Conservation (phyloP, 2,329 filamentous ascomycete genomes). For the Furcasterigmium sp. region DNA sequence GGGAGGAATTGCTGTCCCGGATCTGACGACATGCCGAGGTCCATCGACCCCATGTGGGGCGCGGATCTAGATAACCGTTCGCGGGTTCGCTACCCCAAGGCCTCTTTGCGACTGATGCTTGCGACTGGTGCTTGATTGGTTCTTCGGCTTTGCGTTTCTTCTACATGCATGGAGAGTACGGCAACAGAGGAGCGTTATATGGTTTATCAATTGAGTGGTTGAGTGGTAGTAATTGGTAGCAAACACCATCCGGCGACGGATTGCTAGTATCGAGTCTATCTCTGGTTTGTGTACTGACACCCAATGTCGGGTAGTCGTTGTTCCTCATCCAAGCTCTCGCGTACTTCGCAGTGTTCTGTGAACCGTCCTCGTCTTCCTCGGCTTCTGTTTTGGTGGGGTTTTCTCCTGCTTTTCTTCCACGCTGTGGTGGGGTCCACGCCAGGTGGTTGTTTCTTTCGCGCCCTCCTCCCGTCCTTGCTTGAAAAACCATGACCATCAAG, state of each 20-base stretch:
- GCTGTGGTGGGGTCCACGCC: slow-evolving; percentile 13
- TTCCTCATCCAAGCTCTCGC: too few species aligned
- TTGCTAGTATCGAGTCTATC: slow-evolving; percentile 33
- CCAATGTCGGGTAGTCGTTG: too few species aligned
- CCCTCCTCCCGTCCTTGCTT: slow-evolving; percentile 4
- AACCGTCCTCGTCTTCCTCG: neutral
- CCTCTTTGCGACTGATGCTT: too few species aligned
- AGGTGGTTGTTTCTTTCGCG: slow-evolving; percentile 4
- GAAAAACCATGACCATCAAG: too few species aligned
- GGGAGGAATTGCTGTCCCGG: neutral
- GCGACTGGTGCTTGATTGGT: too few species aligned
- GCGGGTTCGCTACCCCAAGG: too few species aligned
- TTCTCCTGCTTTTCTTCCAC: slow-evolving; percentile 9
- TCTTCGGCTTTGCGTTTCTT: too few species aligned
- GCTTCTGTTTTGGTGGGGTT: slow-evolving; percentile 10
- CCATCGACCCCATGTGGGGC: slow-evolving; percentile 4
- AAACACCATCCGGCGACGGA: slow-evolving; percentile 33
- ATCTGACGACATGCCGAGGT: slow-evolving; percentile 12
- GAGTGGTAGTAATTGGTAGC: too few species aligned
- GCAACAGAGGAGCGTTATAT: too few species aligned
- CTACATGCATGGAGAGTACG: too few species aligned
- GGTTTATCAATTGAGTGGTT: neutral
- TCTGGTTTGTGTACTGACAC: slow-evolving; percentile 7
- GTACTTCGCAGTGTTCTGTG: slow-evolving; percentile 13
- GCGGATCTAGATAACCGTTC: neutral